Conservation (phyloP, 345 rosid genomes). For the Syzygium jambos region DNA sequence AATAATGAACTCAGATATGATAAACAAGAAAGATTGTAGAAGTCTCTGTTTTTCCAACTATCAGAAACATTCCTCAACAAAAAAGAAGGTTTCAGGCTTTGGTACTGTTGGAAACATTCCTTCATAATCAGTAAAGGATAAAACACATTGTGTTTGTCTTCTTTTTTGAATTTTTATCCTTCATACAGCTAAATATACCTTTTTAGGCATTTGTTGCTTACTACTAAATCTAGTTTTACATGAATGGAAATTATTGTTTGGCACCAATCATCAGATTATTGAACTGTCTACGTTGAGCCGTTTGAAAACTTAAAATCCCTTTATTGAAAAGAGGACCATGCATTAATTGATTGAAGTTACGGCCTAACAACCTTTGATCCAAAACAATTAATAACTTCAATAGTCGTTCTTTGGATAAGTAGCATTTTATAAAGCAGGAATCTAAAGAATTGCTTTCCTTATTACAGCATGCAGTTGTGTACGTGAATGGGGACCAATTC, state of each 20-base stretch:
- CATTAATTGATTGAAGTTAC: not conserved
- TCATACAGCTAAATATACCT: not conserved
- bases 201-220: not conserved
- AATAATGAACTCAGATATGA: not conserved
- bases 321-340: not conserved
- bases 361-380: not conserved
- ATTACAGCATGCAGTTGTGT: constrained; percentile 91
- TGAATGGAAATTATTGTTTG: not conserved
- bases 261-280: not conserved
- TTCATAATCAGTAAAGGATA: not conserved
- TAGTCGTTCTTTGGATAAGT: not conserved
- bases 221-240: not conserved
- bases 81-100: not conserved
- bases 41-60: not conserved
- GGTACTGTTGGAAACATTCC: not conserved
- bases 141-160: not conserved
- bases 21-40: not conserved
- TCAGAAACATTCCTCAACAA: not conserved
- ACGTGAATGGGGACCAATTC: constrained; percentile 74
- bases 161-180: not conserved
- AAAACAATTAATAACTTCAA: not conserved
- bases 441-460: not conserved
- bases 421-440: not conserved
- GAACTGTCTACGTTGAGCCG: not conserved
- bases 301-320: not conserved